These are phyloP conservation scores for Schwanniomyces vanrijiae DNA, from an alignment of 805 yeast species.

Conservation along the genomic window DNA sequence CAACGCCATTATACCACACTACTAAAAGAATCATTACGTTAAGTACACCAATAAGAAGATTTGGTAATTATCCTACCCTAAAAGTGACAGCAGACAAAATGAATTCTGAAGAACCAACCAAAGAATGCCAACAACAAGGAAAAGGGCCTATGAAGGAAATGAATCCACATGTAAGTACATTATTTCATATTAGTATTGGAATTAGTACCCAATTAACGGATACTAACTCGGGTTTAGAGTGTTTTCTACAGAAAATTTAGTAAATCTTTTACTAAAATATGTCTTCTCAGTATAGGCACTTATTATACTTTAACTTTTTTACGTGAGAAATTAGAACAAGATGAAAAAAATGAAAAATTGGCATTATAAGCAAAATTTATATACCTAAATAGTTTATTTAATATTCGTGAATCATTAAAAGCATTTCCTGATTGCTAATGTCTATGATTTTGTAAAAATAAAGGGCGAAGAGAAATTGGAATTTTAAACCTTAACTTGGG, in stretches of 20 bases:
- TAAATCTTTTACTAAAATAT: slow-evolving; percentile 15
- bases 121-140: not conserved
- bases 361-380: not conserved
- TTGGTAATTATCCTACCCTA: not conserved
- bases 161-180: slow-evolving; percentile 3
- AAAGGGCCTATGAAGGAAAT: not conserved
- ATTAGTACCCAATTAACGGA: not conserved
- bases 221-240: slow-evolving; percentile 6
- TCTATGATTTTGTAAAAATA: slow-evolving; percentile 1
- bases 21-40: not conserved
- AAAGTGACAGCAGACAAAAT: not conserved
- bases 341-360: not conserved
- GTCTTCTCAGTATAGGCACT: slow-evolving; percentile 13
- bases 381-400: not conserved
- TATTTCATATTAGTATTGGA: not conserved
- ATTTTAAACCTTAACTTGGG: slow-evolving; percentile 2
- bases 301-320: slow-evolving; percentile 13
- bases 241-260: slow-evolving; percentile 15
- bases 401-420: slow-evolving; percentile 2
- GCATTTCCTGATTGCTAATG: slow-evolving; percentile 6
- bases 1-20: not conserved
- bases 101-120: not conserved
- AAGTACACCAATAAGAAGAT: not conserved
- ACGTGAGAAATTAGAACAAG: slow-evolving; percentile 8
- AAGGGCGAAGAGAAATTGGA: not conserved